Conservation (phyloP, 2,329 filamentous ascomycete species). For the Venturia pyrina region DNA sequence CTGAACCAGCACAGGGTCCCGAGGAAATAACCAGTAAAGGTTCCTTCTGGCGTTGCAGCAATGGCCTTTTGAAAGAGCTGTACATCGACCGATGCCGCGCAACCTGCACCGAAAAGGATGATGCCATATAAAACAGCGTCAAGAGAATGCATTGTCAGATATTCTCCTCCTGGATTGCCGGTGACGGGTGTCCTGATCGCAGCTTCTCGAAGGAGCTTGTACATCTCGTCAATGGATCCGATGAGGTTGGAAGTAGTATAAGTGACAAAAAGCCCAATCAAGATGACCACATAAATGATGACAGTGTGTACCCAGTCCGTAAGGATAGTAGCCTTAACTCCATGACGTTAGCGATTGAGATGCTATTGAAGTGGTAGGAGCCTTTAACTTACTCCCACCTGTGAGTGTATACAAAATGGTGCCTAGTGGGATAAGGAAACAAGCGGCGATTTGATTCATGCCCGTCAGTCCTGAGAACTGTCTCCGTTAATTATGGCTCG, state of each 20-base stretch:
- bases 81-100: conserved; percentile 19
- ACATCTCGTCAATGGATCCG: conserved; percentile 18
- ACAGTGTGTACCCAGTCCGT: conserved; percentile 17
- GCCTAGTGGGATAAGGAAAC: conserved; percentile 19
- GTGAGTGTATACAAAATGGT: conserved; percentile 20
- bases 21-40: conserved; percentile 17
- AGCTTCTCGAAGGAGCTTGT: conserved; percentile 18
- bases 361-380: not conserved
- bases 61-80: conserved; percentile 21
- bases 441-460: conserved; percentile 18
- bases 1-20: conserved; percentile 19
- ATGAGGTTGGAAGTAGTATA: conserved; percentile 17
- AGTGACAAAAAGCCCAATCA: conserved; percentile 17
- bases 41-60: conserved; percentile 16
- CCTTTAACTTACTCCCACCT: conserved; percentile 15
- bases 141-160: conserved; percentile 17
- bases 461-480: conserved; percentile 15
- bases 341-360: not conserved
- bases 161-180: conserved; percentile 21
- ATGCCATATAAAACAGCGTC: conserved; percentile 19
- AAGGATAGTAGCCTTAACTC: conserved; percentile 18
- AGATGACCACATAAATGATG: conserved; percentile 18
- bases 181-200: conserved; percentile 16
- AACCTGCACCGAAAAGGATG: conserved; percentile 15
- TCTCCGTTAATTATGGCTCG: not conserved